These are phyloP conservation scores for Salix koriyanagi DNA, from an alignment of 345 rosid genomes.

Conservation along the genomic window DNA sequence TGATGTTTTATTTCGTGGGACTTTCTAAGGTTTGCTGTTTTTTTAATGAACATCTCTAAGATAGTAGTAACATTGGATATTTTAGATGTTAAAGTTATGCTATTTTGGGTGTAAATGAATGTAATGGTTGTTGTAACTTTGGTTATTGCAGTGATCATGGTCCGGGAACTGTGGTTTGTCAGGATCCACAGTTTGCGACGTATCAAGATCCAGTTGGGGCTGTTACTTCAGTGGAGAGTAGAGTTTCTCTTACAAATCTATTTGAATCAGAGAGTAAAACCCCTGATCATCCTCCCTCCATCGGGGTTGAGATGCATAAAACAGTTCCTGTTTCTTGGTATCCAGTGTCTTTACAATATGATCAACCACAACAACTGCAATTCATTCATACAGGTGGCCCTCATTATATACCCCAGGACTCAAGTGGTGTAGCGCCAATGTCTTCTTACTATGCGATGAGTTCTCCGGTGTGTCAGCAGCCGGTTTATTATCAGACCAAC, in stretches of 20 bases:
- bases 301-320: constrained; percentile 26
- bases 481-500: constrained; percentile 40
- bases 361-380: constrained; percentile 41
- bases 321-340: constrained; percentile 38
- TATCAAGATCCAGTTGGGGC: constrained; percentile 27
- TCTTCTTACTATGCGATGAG: constrained; percentile 36
- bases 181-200: constrained; percentile 16
- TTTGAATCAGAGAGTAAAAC: constrained; percentile 25
- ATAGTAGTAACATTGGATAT: background rate
- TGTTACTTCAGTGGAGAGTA: constrained; percentile 32
- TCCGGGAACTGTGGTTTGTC: constrained; percentile 16
- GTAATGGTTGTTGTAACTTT: constrained; percentile 4
- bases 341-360: constrained; percentile 36
- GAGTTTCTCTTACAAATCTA: constrained; percentile 12
- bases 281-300: constrained; percentile 11
- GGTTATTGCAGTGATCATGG: constrained; percentile 35
- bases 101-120: background rate
- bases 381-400: constrained; percentile 31
- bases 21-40: background rate
- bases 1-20: background rate
- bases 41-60: no score
- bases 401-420: constrained; percentile 35
- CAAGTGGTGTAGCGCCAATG: constrained; percentile 31
- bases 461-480: constrained; percentile 34
- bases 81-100: background rate